phyloP scores from a whole-genome alignment of 768 basidiomycete species.

The Tulasnella sp. region DNA sequence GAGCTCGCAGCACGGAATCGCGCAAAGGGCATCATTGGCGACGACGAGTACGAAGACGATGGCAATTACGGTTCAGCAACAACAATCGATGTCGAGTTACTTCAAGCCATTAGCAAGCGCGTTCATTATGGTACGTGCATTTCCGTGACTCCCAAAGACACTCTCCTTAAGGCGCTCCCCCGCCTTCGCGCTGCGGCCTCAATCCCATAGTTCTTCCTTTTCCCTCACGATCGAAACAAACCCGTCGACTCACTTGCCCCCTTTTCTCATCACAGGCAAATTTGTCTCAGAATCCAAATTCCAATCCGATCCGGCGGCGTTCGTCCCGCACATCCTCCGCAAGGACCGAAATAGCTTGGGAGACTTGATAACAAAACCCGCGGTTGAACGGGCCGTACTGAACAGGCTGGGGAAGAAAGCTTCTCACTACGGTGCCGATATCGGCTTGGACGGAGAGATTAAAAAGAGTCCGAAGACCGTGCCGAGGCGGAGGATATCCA shows the following conservation, averaged over 20 bases:
- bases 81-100: constrained; percentile 86
- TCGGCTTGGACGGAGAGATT: constrained; percentile 53
- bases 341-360: constrained; percentile 71
- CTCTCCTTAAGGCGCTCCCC: neutral
- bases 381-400: constrained; percentile 79
- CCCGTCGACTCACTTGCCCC: neutral
- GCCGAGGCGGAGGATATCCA: neutral
- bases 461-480: constrained; percentile 18
- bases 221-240: neutral
- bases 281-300: constrained; percentile 99
- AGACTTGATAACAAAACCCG: constrained; percentile 90
- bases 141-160: neutral
- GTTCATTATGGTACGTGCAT: constrained; percentile 81
- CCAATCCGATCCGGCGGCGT: constrained; percentile 66
- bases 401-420: constrained; percentile 78
- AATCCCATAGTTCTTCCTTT: neutral
- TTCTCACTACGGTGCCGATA: constrained; percentile 62
- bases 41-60: constrained; percentile 75
- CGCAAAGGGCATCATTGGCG: constrained; percentile 50
- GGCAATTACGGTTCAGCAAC: constrained; percentile 97
- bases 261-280: constrained; percentile 50
- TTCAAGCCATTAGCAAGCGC: constrained; percentile 96
- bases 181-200: neutral
- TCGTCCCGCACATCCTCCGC: constrained; percentile 81
- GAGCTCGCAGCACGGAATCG: constrained; percentile 54